Evolutionary conservation across 2,329 filamentous ascomycete species (phyloP).

Genomic region (Penicillium frequentans): DNA sequence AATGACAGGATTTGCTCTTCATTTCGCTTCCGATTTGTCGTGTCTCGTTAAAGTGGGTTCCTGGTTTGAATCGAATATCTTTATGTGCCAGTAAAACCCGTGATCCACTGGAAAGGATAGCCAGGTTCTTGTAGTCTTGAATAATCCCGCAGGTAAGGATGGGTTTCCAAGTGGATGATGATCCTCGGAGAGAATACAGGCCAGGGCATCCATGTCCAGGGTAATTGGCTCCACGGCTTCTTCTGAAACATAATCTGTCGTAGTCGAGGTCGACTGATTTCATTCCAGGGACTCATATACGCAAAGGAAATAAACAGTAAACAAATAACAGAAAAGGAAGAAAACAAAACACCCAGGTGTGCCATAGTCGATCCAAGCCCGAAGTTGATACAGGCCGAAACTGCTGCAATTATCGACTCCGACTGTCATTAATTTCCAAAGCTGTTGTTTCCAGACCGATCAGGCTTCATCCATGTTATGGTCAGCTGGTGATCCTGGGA

Average conservation of each 20-base stretch:
- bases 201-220: not conserved
- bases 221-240: not conserved
- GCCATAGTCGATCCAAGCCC: not conserved
- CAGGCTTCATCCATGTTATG: slow-evolving; percentile 7
- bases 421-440: not conserved
- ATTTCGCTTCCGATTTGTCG: not conserved
- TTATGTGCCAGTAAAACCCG: not conserved
- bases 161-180: not conserved
- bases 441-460: not conserved
- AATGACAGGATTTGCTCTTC: not conserved
- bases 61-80: not conserved
- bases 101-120: not conserved
- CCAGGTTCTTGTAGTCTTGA: not conserved
- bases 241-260: not conserved
- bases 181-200: not conserved
- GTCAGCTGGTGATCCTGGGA: not conserved
- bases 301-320: not conserved
- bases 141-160: not conserved
- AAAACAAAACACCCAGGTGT: not conserved
- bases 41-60: not conserved
- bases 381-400: not conserved
- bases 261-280: not conserved
- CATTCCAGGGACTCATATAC: not conserved
- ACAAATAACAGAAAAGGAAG: not conserved
- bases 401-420: not conserved